Conservation (phyloP, 805 yeast species). For the Myxozyma geophila region DNA sequence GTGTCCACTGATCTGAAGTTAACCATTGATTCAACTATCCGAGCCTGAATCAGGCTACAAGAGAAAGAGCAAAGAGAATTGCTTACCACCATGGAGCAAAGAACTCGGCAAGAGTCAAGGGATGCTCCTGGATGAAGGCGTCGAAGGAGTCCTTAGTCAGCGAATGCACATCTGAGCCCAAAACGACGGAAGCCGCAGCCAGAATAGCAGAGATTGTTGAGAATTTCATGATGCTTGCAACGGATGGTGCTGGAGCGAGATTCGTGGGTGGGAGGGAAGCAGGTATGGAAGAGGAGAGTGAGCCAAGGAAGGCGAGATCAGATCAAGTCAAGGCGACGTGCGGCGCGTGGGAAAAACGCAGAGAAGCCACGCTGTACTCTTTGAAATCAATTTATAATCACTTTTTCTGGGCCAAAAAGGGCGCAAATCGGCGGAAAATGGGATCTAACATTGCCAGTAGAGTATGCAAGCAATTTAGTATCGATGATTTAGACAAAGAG, state of each 20-base stretch:
- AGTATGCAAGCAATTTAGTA: too few relatives aligned
- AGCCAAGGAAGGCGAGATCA: not conserved
- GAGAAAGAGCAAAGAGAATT: not conserved
- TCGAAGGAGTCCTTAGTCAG: slow-evolving; percentile 69
- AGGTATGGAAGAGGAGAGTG: not conserved
- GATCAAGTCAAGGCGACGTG: not conserved
- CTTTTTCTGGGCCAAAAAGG: too few relatives aligned
- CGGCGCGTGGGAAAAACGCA: not conserved
- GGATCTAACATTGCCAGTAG: too few relatives aligned
- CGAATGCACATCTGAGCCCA: slow-evolving; percentile 85
- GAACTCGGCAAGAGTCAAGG: slow-evolving; percentile 82
- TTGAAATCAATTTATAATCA: not conserved
- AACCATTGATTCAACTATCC: not conserved
- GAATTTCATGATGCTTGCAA: slow-evolving; percentile 20
- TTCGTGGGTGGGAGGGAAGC: not conserved
- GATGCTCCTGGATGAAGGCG: slow-evolving; percentile 68
- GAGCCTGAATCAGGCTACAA: not conserved
- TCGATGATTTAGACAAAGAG: too few relatives aligned
- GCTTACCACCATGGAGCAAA: slow-evolving; percentile 83
- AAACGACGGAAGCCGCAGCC: slow-evolving; percentile 40
- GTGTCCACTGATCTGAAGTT: slow-evolving; percentile 62
- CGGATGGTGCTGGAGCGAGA: not conserved
- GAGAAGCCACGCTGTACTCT: slow-evolving; percentile 20
- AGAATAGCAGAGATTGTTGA: slow-evolving; percentile 18
- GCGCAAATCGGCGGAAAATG: too few relatives aligned